These are phyloP conservation scores for Sinapis alba DNA, from an alignment of 441 rosid species.

Conservation along the genomic window DNA sequence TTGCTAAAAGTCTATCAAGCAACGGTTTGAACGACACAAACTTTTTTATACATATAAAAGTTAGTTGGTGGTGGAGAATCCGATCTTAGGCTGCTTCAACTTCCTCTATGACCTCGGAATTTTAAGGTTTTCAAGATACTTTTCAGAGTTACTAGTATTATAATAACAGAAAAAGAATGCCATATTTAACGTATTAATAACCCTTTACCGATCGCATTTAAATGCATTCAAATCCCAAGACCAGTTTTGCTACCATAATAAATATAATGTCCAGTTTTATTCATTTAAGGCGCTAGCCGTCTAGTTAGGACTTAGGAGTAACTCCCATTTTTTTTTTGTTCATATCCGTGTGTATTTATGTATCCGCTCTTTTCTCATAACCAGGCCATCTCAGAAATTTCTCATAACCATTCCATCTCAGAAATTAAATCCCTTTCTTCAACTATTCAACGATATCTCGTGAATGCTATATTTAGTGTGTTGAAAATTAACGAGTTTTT, in stretches of 20 bases:
- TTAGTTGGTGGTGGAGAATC: slow-evolving; percentile 30
- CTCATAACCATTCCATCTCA: not conserved
- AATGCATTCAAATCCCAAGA: slow-evolving; percentile 41
- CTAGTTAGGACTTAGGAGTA: slow-evolving; percentile 16
- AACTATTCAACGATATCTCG: not conserved
- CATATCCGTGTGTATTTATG: not conserved
- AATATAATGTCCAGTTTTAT: slow-evolving; percentile 20
- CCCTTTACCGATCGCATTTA: slow-evolving; percentile 32
- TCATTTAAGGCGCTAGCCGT: slow-evolving; percentile 26
- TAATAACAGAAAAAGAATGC: not conserved
- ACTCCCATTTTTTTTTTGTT: not conserved
- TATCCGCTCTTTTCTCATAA: not conserved
- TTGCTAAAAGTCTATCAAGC: not conserved
- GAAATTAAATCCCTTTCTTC: not conserved
- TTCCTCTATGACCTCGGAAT: slow-evolving; percentile 26
- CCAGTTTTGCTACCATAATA: slow-evolving; percentile 17
- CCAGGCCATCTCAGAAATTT: not conserved
- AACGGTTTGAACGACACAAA: not conserved
- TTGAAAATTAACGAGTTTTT: not conserved
- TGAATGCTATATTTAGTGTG: not conserved
- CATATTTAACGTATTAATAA: slow-evolving; percentile 14
- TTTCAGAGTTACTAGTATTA: not conserved
- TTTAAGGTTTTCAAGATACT: slow-evolving; percentile 39
- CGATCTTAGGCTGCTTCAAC: slow-evolving; percentile 30
- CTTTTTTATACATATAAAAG: not conserved